Evolutionary conservation across 805 yeast genomes (phyloP), one percentile per base, ranked within the genome.

Genomic region (Starmerella scarabaei): DNA sequence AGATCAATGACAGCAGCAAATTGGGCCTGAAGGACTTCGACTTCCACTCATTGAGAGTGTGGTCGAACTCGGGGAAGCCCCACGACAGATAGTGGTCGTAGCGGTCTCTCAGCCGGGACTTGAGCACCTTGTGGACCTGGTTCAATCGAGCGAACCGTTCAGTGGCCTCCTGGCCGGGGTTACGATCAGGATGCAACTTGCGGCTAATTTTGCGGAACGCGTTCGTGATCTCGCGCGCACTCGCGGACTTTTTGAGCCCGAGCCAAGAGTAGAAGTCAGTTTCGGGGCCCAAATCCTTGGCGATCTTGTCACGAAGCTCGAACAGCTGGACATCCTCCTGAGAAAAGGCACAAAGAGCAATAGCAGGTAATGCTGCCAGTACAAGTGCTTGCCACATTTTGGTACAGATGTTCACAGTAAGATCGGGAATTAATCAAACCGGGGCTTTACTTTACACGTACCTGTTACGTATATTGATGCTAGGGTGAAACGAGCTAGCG

Each of bases 41-140:
- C 47, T 66, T 66, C 65, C 80, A 73, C 38, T 73, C 82, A 17
- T 75, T 68, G 7, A 32, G 16, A 19, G 19, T 41, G 14, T 76
- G 82, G 42, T 75, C 75, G 71, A 80, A 83, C 45, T 69, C 67
- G 5, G 98, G 97, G 61, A 91, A 88, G 6, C 97, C 96, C 50
- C 73, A 71, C 32, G 72, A 66, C 39, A 81, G 64, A 60, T 82
- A 91, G 58, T 74, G 85, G 59, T 91, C 97, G 58, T 91, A 91
- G 6, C 84, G 68, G 36, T 77, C 74, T 46, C 77, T 72, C 42
- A 67, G 67, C 40, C 73, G 71, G 19, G 71, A 61, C 41, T 68
- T 65, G 49, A 88, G 69, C 40, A 86, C 76, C 53, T 80, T 73
- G 26, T 85, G 78, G 18, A 83, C 80, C 21, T 76, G 59, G 26